Evolutionary conservation across 495 filamentous ascomycete genomes (phyloP), one percentile per base, ranked within the genome.

Genomic region (Neurospora discreta): DNA sequence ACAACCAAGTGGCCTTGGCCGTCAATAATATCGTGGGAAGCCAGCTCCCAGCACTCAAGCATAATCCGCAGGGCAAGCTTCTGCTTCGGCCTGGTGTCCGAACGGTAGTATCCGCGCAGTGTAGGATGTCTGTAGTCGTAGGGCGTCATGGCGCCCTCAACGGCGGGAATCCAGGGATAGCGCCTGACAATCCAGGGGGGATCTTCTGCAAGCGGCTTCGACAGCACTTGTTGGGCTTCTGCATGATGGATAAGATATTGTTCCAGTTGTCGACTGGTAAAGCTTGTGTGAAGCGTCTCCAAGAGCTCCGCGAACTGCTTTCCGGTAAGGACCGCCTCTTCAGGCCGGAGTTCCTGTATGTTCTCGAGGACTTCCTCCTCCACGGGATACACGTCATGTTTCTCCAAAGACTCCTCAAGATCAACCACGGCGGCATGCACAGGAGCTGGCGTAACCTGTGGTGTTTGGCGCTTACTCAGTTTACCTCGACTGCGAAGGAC

Each of bases 311-410:
- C 75, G 68, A 86, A 85, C 4, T 83, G 78, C 5, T 73, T 76
- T 38, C 80, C 74, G 1, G 69, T 74, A n/a, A 85, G 52, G 30
- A 76, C 44, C 20, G 58, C 75, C 2, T 72, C 74, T 8, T 72
- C 67, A 1, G 85, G 86, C 71, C 75, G 77, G 16, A 87, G 77
- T 39, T 76, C 75, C 44, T 84, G 75, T 71, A 88, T 84, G 73
- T 84, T 82, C 43, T 78, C 73, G 5, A 80, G 52, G 8, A 82
- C 73, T 20, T 85, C 82, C 8, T 82, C 65, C 6, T 70, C 20
- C 1, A 68, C 69, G 3, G 78, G 67, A 9, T 74, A 46, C 23
- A 70, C 44, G 15, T 60, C 73, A 74, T 83, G 78, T 13, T 74
- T 72, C 2, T 79, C 72, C 11, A 86, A 67, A 3, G 78, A 73